Evolutionary conservation across 805 yeast genomes (phyloP).

Genomic region (Candida krabiensis): DNA sequence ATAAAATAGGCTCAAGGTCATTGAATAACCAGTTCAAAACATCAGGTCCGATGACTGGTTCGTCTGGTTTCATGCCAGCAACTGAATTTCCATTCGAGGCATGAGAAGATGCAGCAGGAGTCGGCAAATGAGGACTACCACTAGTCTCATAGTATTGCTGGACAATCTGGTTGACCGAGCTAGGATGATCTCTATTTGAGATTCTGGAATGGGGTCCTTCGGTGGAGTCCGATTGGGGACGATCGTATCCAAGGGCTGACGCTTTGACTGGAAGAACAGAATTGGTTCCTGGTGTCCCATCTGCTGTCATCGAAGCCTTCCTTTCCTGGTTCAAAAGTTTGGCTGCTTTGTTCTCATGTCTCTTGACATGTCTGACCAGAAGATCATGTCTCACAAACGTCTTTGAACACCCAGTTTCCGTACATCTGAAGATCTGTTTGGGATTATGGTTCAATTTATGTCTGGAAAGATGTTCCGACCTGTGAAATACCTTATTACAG

Average conservation of each 20-base stretch:
- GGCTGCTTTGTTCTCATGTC: conserved; percentile 36
- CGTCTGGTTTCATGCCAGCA: too few relatives aligned
- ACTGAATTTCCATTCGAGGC: neutral
- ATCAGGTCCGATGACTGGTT: conserved; percentile 13
- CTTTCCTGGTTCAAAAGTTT: conserved; percentile 7
- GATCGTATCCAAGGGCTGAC: neutral
- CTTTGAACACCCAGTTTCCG: conserved; percentile 47
- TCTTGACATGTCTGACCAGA: conserved; percentile 43
- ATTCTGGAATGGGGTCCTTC: neutral
- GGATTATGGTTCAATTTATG: conserved; percentile 64
- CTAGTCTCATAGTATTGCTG: conserved; percentile 17
- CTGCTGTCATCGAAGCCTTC: conserved; percentile 1
- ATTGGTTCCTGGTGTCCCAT: too few relatives aligned
- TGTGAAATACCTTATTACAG: conserved; percentile 55
- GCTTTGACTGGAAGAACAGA: neutral
- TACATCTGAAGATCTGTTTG: conserved; percentile 53
- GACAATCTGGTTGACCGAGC: conserved; percentile 26
- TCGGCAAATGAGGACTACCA: neutral
- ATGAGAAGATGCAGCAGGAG: neutral
- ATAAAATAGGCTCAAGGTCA: conserved; percentile 12
- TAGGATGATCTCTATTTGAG: conserved; percentile 7
- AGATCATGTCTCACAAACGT: conserved; percentile 65
- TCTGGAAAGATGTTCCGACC: conserved; percentile 65
- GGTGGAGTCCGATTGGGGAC: neutral
- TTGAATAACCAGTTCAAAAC: conserved; percentile 31